These are phyloP conservation scores for Potentilla sterilis DNA, from an alignment of 306 rosid genomes.

Conservation along the genomic window DNA sequence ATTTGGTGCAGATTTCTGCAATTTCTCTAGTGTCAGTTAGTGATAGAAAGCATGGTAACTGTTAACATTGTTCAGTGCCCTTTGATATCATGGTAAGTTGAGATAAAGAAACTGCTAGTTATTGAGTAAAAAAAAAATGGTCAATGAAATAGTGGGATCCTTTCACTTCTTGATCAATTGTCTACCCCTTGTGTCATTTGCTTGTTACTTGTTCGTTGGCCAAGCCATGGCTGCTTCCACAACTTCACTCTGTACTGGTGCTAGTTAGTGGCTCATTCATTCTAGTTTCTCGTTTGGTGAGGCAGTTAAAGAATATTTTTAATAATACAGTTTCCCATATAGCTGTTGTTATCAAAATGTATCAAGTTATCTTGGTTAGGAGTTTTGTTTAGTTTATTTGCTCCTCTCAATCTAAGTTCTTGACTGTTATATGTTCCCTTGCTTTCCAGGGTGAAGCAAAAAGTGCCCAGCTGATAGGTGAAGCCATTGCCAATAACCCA, in stretches of 20 bases:
- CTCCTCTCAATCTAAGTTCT: not conserved
- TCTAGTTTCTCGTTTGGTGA: not conserved
- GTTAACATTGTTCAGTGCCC: not conserved
- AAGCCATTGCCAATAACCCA: slow-evolving; percentile 81
- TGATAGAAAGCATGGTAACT: not conserved
- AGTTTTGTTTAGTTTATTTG: not conserved
- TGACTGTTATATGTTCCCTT: slow-evolving; percentile 2
- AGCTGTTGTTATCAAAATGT: not conserved
- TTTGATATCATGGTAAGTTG: not conserved
- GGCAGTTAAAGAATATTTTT: not conserved
- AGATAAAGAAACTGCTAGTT: not conserved
- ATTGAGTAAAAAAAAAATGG: not conserved
- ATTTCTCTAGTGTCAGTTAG: not conserved
- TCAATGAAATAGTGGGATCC: not conserved
- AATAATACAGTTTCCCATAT: not conserved
- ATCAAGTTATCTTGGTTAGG: not conserved
- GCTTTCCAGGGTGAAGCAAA: slow-evolving; percentile 73
- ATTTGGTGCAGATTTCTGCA: not conserved
- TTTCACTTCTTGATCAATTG: not conserved
- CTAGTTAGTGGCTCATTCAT: not conserved
- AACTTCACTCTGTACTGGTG: not conserved
- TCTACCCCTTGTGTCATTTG: not conserved
- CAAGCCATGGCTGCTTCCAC: not conserved
- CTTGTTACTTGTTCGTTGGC: not conserved
- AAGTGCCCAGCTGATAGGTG: slow-evolving; percentile 79